phyloP scores from a whole-genome alignment of 106 monocot genomes.

The Dendrobium chrysotoxum region DNA sequence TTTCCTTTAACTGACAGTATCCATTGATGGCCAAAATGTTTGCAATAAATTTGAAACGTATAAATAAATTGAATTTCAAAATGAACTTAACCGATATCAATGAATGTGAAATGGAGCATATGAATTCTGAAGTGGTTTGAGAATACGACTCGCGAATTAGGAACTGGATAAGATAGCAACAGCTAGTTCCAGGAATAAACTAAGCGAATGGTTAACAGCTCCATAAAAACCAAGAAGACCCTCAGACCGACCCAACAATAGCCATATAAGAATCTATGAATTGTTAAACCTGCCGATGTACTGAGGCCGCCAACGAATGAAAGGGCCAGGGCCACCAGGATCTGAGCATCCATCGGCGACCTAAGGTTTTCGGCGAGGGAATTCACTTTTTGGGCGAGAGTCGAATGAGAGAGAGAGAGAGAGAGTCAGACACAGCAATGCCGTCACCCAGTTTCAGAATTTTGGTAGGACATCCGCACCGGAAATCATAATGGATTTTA shows the following conservation, averaged over 20 bases:
- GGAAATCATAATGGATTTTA: no score
- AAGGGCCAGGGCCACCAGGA: constrained; percentile 77
- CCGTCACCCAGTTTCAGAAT: no score
- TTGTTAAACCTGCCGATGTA: constrained; percentile 60
- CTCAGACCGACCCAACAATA: not conserved
- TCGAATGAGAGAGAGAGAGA: not conserved
- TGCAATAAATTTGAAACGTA: not conserved
- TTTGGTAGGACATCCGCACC: no score
- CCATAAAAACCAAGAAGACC: not conserved
- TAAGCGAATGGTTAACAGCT: not conserved
- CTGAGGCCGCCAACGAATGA: constrained; percentile 90
- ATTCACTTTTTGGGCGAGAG: not conserved
- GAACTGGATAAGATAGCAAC: not conserved
- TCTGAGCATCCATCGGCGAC: constrained; percentile 60
- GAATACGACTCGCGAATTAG: not conserved
- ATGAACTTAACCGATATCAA: not conserved
- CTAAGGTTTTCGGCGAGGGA: not conserved
- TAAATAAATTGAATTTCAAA: not conserved
- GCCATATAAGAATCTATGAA: not conserved
- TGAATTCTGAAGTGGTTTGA: not conserved
- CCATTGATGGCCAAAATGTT: not conserved
- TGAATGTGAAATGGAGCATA: not conserved
- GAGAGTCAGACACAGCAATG: not conserved
- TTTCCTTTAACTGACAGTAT: not conserved
- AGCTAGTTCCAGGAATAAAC: not conserved